phyloP scores from a whole-genome alignment of 208 protist genomes.

The Wallacemonas sp. region DNA sequence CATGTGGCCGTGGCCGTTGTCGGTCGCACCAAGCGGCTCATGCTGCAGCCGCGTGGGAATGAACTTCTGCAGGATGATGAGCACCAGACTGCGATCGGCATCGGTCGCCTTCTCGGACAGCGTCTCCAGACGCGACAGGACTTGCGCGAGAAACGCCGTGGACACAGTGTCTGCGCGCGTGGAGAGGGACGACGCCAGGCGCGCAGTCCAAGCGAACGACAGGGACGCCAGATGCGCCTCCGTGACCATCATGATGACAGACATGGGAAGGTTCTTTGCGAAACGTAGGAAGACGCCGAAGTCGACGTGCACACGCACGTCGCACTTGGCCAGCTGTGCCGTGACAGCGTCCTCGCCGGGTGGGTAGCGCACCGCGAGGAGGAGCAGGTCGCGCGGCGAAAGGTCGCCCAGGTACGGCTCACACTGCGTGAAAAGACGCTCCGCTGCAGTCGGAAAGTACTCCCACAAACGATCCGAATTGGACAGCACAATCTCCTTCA shows the following conservation, averaged over 20 bases:
- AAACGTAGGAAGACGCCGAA: slow-evolving; percentile 59
- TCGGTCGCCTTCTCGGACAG: slow-evolving; percentile 38
- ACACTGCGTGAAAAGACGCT: slow-evolving; percentile 36
- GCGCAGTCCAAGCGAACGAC: slow-evolving; percentile 63
- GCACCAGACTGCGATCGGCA: slow-evolving; percentile 69
- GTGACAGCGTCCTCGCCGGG: slow-evolving; percentile 33
- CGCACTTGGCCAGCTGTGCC: slow-evolving; percentile 35
- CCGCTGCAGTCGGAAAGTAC: slow-evolving; percentile 38
- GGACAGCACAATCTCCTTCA: slow-evolving; percentile 52
- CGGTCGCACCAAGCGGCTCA: background rate
- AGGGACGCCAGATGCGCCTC: slow-evolving; percentile 49
- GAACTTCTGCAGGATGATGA: slow-evolving; percentile 75
- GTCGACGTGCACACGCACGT: slow-evolving; percentile 59
- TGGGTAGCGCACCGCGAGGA: slow-evolving; percentile 54
- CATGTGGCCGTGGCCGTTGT: background rate
- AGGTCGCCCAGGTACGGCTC: slow-evolving; percentile 36
- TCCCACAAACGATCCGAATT: slow-evolving; percentile 40
- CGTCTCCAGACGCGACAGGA: slow-evolving; percentile 47
- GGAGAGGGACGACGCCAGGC: slow-evolving; percentile 62
- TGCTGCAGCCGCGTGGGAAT: background rate
- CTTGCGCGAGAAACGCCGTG: slow-evolving; percentile 32
- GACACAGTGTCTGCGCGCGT: slow-evolving; percentile 50
- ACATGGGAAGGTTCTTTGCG: slow-evolving; percentile 60
- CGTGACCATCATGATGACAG: slow-evolving; percentile 49
- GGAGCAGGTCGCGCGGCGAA: slow-evolving; percentile 59